Conservation (phyloP, 495 filamentous ascomycete species). For the Sporormia fimetaria region DNA sequence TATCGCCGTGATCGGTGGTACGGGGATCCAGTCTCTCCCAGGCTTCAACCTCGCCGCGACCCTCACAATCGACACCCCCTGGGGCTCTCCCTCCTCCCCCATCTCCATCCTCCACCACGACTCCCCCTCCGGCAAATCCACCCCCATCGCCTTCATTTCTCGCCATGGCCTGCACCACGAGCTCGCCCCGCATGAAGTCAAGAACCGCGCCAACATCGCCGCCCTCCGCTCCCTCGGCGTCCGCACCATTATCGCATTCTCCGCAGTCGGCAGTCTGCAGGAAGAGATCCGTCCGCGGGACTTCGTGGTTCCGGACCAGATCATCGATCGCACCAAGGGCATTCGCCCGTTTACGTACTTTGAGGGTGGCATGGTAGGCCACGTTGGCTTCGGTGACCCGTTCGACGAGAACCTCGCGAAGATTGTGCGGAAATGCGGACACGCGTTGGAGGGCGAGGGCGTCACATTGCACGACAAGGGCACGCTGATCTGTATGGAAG, state of each 20-base stretch:
- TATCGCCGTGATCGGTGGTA: conserved; percentile 95
- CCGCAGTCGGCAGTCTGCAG: conserved; percentile 82
- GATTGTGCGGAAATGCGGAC: conserved; percentile 61
- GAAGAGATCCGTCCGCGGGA: conserved; percentile 89
- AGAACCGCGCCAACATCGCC: conserved; percentile 85
- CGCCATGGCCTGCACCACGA: conserved; percentile 85
- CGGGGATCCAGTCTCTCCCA: conserved; percentile 63
- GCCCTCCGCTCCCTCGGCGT: conserved; percentile 84
- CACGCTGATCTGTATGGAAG: conserved; percentile 88
- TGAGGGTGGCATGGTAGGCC: conserved; percentile 82
- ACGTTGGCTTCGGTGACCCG: conserved; percentile 91
- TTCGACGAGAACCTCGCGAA: conserved; percentile 70
- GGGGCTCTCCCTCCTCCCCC: conserved; percentile 82
- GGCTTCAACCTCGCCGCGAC: conserved; percentile 71
- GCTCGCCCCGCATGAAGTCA: conserved; percentile 83
- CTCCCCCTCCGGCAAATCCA: conserved; percentile 43
- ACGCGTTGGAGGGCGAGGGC: conserved; percentile 65
- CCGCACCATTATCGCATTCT: conserved; percentile 82
- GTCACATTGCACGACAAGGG: conserved; percentile 68
- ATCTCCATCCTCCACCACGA: conserved; percentile 80
- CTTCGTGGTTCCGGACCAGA: conserved; percentile 90
- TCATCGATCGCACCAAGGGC: conserved; percentile 97
- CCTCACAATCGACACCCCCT: conserved; percentile 66
- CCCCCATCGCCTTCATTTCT: conserved; percentile 84
- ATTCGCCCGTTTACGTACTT: conserved; percentile 82